These are phyloP conservation scores for Fusarium nygamai DNA, from an alignment of 2,329 filamentous ascomycete genomes.

Conservation along the genomic window DNA sequence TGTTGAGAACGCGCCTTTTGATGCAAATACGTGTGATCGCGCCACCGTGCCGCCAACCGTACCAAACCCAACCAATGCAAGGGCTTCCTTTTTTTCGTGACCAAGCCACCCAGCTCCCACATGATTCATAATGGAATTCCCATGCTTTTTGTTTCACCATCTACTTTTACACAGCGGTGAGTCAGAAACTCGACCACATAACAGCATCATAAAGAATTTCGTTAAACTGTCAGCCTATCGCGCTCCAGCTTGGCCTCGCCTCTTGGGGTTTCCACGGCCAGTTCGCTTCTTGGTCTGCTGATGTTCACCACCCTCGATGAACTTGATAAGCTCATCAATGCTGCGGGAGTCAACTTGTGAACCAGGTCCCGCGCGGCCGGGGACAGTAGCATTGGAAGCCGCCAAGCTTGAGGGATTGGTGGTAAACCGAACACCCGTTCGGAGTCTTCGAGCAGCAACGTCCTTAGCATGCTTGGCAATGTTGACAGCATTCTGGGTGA, in stretches of 20 bases:
- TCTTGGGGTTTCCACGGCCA: conserved; percentile 65
- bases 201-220: conserved; percentile 24
- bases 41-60: conserved; percentile 24
- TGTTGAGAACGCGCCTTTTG: conserved; percentile 37
- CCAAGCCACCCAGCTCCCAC: conserved; percentile 17
- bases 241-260: conserved; percentile 52
- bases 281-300: conserved; percentile 67
- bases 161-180: conserved; percentile 38
- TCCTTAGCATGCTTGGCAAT: conserved; percentile 96
- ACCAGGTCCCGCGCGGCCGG: conserved; percentile 44
- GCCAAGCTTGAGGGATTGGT: conserved; percentile 42
- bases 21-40: conserved; percentile 38
- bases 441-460: conserved; percentile 77
- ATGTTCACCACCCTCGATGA: conserved; percentile 82
- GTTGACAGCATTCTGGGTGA: conserved; percentile 93
- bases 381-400: conserved; percentile 45
- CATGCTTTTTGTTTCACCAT: conserved; percentile 27
- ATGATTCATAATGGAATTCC: conserved; percentile 32
- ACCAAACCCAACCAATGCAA: conserved; percentile 29
- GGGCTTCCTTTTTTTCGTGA: conserved; percentile 4
- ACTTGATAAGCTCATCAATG: conserved; percentile 93
- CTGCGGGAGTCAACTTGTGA: conserved; percentile 76
- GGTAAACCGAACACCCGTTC: conserved; percentile 75
- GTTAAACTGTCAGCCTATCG: conserved; percentile 26
- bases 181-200: conserved; percentile 22